Base-by-base conservation (phyloP, 139 green algal species). In the Chlorella sp. region DNA sequence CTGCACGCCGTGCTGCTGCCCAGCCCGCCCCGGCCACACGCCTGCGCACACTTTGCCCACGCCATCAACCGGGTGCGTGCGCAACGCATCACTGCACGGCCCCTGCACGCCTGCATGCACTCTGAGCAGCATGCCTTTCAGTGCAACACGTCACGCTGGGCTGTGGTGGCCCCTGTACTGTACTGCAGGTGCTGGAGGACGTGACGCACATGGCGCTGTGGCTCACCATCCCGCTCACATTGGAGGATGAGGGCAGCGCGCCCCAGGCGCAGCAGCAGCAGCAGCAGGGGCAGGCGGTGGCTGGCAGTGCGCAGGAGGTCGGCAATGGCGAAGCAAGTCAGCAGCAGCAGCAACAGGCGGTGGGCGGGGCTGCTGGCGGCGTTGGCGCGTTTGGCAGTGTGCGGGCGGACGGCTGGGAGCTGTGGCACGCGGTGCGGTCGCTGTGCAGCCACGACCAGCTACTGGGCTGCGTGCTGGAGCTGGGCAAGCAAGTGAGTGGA, bases 1-100 rank as follows among this genome's bases (percentile, higher is more conserved):
- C 75, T 97, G 67, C 93, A 98, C 78, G 95, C 94, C 14, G 88
- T 92, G 31, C 35, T 96, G 23, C 70, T 96, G 68, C 85, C 89
- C 2, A 42, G 83, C 6, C 82, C 85, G 5, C 77, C 76, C 3
- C 67, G 73, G 1, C 67, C 65, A 20, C 59, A 80, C 32, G 26
- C 66, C 20, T 81, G 70, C 20, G 75, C 83, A 33, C 92, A 94
- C 80, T 93, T 90, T 74, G 92, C 94, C 3, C 81, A 88, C 20
- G 73, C 88, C 4, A 72, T 97, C 0, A 87, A 89, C 72, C 83
- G 93, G 79, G 82, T 82, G n/a, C n/a, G n/a, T n/a, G n/a, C n/a
- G n/a, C n/a, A n/a, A n/a, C n/a, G n/a, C n/a, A n/a, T n/a, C n/a
- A 55, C 42, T 24, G 27, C 36, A 51, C n/a, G 31, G 10, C 14